Evolutionary conservation across 2,329 filamentous ascomycete genomes (phyloP).

Genomic region (Botrytis squamosa): DNA sequence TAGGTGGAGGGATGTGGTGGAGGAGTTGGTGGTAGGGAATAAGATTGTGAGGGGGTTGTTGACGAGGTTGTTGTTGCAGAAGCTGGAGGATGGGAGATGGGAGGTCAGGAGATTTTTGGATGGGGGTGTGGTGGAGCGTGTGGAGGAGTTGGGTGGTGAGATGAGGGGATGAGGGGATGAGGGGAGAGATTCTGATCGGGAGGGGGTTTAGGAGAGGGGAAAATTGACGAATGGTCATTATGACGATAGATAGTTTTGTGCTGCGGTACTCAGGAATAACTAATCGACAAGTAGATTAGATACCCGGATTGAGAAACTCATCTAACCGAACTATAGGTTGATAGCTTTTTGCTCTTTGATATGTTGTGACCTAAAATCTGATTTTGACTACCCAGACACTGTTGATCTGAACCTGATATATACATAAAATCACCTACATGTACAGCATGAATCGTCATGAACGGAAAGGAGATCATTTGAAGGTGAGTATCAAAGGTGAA

Average conservation of each 20-base stretch:
- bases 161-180: not conserved
- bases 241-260: not conserved
- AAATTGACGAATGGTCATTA: not conserved
- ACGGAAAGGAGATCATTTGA: not conserved
- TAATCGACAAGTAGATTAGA: not conserved
- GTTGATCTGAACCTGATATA: not conserved
- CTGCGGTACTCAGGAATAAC: rapidly evolving
- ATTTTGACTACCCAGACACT: not conserved
- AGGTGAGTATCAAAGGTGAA: not conserved
- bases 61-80: not conserved
- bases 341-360: too few species aligned
- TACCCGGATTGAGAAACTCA: not conserved
- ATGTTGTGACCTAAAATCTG: not conserved
- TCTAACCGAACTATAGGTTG: too few species aligned
- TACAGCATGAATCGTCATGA: too few species aligned
- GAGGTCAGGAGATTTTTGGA: not conserved
- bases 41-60: not conserved
- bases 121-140: not conserved
- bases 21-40: not conserved
- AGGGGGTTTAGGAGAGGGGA: not conserved
- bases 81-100: not conserved
- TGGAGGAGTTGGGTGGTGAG: not conserved
- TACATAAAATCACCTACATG: not conserved
- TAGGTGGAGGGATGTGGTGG: not conserved
- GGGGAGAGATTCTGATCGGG: too few species aligned